A percentile compares a stretch with the other conserved stretches of the same genome.
Evolutionary conservation across 2,329 filamentous ascomycete species (phyloP).

Genomic region (Macroventuria anomochaeta): DNA sequence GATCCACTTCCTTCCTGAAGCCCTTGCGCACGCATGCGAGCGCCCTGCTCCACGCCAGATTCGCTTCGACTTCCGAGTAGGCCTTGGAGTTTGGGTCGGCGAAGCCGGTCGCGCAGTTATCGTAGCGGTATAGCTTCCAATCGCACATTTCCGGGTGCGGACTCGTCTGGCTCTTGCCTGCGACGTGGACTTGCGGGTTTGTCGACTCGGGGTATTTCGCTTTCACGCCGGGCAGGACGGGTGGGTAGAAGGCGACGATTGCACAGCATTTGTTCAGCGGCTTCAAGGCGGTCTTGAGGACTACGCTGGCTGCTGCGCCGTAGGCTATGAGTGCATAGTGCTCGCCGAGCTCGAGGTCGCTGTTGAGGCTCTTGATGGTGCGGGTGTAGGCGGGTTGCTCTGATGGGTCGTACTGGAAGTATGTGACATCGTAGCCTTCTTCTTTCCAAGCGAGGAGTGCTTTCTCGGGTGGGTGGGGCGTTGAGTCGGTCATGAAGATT

Average conservation of each 20-base stretch:
- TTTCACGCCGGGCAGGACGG: conserved; percentile 45
- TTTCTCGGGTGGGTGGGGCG: conserved; percentile 47
- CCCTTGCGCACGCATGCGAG: conserved; percentile 47
- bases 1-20: conserved; percentile 46
- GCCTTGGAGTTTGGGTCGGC: conserved; percentile 50
- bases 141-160: conserved; percentile 42
- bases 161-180: conserved; percentile 44
- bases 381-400: conserved; percentile 40
- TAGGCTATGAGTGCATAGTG: conserved; percentile 49
- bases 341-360: conserved; percentile 49
- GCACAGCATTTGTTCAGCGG: conserved; percentile 50
- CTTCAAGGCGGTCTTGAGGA: conserved; percentile 51
- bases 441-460: conserved; percentile 50
- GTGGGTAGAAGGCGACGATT: conserved; percentile 54
- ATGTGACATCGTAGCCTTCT: conserved; percentile 53
- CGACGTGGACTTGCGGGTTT: conserved; percentile 51
- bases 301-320: conserved; percentile 50
- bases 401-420: conserved; percentile 43
- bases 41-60: conserved; percentile 53
- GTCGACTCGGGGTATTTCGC: conserved; percentile 49
- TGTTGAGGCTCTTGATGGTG: conserved; percentile 46
- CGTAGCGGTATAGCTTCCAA: conserved; percentile 52
- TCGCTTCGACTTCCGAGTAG: conserved; percentile 51
- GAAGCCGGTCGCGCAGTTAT: conserved; percentile 48
- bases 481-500: conserved; percentile 50